These are phyloP conservation scores for Agrostemma githago DNA, from an alignment of 148 eudicot species.

Conservation along the genomic window DNA sequence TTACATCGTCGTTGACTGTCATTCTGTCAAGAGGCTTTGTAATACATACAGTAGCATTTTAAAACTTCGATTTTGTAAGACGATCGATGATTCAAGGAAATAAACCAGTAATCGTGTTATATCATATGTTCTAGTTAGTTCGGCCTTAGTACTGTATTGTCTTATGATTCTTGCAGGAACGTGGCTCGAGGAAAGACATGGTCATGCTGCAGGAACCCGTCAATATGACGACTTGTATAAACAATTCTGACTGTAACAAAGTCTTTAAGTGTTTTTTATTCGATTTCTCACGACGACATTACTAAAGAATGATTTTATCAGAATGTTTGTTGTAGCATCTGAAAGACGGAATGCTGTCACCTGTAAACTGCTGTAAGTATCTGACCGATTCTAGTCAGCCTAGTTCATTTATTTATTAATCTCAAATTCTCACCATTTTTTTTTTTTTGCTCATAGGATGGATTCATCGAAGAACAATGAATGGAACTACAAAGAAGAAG, in stretches of 20 bases:
- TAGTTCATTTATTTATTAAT: neutral
- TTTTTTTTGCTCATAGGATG: neutral
- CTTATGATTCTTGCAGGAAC: neutral
- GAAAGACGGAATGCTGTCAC: neutral
- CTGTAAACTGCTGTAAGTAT: neutral
- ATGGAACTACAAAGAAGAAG: constrained; percentile 21
- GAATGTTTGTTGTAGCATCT: neutral
- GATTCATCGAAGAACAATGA: neutral
- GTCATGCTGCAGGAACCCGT: neutral
- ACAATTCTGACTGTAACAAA: neutral
- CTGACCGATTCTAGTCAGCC: neutral
- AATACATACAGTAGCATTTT: no score
- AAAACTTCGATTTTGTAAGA: neutral
- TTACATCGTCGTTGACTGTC: neutral
- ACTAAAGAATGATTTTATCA: neutral
- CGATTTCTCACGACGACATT: neutral
- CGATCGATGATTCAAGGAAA: neutral
- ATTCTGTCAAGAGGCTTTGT: neutral
- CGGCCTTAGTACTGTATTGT: neutral
- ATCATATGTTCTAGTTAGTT: neutral
- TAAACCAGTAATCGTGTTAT: neutral
- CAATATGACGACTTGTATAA: neutral
- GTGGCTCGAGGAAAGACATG: no score
- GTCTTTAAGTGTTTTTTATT: neutral
- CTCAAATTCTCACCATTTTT: neutral